A percentile compares a stretch with the other conserved stretches of the same genome.
Evolutionary conservation across 2,329 filamentous ascomycete species (phyloP).

Genomic region (Paecilomyces variotii): DNA sequence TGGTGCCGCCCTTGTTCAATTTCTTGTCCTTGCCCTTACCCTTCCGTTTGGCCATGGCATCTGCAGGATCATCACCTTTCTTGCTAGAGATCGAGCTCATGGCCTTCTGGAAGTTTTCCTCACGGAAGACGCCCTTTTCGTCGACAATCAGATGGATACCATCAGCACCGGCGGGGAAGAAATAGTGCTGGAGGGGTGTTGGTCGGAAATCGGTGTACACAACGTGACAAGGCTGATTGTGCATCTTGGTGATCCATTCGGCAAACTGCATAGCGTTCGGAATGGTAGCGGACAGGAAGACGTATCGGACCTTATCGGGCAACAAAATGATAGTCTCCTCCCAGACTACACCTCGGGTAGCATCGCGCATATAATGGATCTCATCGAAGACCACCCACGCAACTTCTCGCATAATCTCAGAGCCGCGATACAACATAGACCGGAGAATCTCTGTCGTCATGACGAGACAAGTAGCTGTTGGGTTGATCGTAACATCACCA

Average conservation of each 20-base stretch:
- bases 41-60: constrained; percentile 70
- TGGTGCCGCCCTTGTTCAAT: constrained; percentile 73
- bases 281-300: constrained; percentile 96
- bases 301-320: constrained; percentile 97
- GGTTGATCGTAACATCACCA: constrained; percentile 98
- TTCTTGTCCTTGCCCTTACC: constrained; percentile 90
- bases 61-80: constrained; percentile 74
- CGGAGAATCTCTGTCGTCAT: constrained; percentile 99
- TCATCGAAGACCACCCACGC: constrained; percentile 98
- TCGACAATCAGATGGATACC: constrained; percentile 93
- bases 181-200: constrained; percentile 94
- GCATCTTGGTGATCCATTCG: constrained; percentile 98
- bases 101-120: constrained; percentile 94
- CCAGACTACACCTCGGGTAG: constrained; percentile 91
- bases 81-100: constrained; percentile 86
- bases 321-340: constrained; percentile 98
- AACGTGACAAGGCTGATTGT: constrained; percentile 95
- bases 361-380: constrained; percentile 97
- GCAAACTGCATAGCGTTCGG: constrained; percentile 99
- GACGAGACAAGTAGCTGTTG: constrained; percentile 91
- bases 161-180: constrained; percentile 86
- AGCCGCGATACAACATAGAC: constrained; percentile 96
- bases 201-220: constrained; percentile 98
- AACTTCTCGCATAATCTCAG: constrained; percentile 98
- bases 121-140: constrained; percentile 91